Evolutionary conservation across 2,329 filamentous ascomycete genomes (phyloP), one percentile per base, ranked within the genome.

Genomic region (Alternaria angustiovoidea): DNA sequence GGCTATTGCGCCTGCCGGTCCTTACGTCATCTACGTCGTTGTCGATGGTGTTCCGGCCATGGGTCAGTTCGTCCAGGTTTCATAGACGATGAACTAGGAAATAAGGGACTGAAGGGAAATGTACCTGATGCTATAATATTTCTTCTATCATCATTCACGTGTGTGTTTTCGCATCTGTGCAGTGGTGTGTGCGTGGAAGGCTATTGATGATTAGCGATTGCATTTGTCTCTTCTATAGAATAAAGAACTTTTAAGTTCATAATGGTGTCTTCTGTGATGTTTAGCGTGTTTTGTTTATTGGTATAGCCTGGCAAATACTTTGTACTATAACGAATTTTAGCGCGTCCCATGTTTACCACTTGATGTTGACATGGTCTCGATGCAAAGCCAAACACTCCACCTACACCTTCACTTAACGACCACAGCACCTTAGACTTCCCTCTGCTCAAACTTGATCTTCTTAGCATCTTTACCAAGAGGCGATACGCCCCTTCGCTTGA

Each of bases 21-120:
- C 86, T 60, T 88, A 88, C 73, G 84, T 88, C 39, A 72, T 89
- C 20, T 89, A 87, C 68, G 82, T 88, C 43, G 75, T 88, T 39
- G 81, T 82, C n/a, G 82, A 87, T 68, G 85, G 85, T 6, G 80
- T 86, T 20, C 85, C 84, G 5, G 82, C 79, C 9, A 69, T 85
- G 58, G 85, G 85, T 1, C 82, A 85, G 67, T 85, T 84, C 68
- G 83, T 86, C 24, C 70, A 72, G 67, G 80, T 83, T 43, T 73
- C 75, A 44, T 81, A 67, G 52, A 52, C 14, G 30, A 49, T 36
- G 32, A 11, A 3, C 4, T 34, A 7, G 16, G 32, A n/a, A 8
- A 26, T 36, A 20, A 42, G 14, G 39, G 20, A 7, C 4, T 22
- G 11, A 14, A 49, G 14, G 34, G 32, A 36, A 30, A 22, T 49